Evolutionary conservation across 129 eudicot genomes (phyloP), one percentile per base, ranked within the genome.

Genomic region (Solidago caesia): DNA sequence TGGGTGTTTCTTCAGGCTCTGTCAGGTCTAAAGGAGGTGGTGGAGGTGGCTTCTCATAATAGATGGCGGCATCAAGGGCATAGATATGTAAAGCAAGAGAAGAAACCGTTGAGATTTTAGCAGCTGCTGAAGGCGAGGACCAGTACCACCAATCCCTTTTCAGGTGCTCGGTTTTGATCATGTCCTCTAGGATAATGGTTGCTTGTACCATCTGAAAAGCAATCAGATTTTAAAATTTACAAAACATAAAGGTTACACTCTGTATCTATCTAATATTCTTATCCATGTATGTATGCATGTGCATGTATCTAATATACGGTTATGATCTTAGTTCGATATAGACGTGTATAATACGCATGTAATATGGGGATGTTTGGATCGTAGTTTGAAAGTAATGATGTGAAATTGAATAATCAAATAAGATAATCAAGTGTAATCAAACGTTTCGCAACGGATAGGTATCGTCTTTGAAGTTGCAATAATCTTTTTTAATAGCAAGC

Each of bases 61-160:
- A 62, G 59, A 92, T 86, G 80, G 96, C 89, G 13, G 91, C 80
- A 67, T 92, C 96, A 44, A 89, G 82, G 33, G 91, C 74, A 68
- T 82, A 89, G 33, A 92, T 73, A 33, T 86, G 87, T 21, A 92
- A 78, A 13, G 96, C 88, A 55, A 92, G 96, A 1, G 89, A 85
- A 6, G 96, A 89, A 53, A 89, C 72, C 0, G 96, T 92, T 2
- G 94, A 75, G 81, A 83, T 85, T 41, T 79, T 92, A 2, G 84
- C 88, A 9, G 92, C 95, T 57, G 91, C 82, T 39, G 98, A 87
- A 14, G 96, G 87, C 5, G 98, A 89, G 14, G 98, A 90, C 97
- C 96, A 94, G 55, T 86, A 88, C 97, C 97, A 91, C 97, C 99
- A 88, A 49, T 88, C 90, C 3, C 82, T 91, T 84, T 72, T 84